Evolutionary conservation across 495 filamentous ascomycete genomes (phyloP).

Genomic region (Aspergillus saccharolyticus): DNA sequence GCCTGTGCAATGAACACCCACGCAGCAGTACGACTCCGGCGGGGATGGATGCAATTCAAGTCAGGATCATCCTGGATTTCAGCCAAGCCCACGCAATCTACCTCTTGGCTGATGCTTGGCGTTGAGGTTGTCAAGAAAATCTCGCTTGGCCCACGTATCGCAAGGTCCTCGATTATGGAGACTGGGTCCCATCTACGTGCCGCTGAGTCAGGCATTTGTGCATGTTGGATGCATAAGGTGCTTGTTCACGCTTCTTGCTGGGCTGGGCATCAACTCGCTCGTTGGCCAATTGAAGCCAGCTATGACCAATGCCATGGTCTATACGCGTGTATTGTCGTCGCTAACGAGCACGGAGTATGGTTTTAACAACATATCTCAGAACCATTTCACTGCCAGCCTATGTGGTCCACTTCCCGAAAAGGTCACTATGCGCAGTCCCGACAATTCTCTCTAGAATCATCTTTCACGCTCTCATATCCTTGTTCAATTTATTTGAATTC

Average conservation of each 20-base stretch:
- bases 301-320: no score
- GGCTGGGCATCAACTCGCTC: no score
- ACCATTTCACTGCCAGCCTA: no score
- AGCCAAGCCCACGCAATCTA: background rate
- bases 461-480: background rate
- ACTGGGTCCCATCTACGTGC: no score
- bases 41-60: background rate
- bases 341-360: no score
- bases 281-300: no score
- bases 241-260: no score
- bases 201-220: background rate
- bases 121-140: background rate
- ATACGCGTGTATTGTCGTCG: no score
- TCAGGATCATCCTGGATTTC: background rate
- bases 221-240: no score
- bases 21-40: background rate
- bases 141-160: no score
- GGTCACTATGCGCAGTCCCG: background rate
- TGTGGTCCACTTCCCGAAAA: background rate
- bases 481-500: constrained; percentile 38
- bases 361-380: no score
- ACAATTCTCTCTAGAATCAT: background rate
- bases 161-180: no score
- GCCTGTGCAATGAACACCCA: background rate
- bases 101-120: background rate